Conservation (phyloP, 1,284 basidiomycete genomes). For the Fomitopsis schrenkii region DNA sequence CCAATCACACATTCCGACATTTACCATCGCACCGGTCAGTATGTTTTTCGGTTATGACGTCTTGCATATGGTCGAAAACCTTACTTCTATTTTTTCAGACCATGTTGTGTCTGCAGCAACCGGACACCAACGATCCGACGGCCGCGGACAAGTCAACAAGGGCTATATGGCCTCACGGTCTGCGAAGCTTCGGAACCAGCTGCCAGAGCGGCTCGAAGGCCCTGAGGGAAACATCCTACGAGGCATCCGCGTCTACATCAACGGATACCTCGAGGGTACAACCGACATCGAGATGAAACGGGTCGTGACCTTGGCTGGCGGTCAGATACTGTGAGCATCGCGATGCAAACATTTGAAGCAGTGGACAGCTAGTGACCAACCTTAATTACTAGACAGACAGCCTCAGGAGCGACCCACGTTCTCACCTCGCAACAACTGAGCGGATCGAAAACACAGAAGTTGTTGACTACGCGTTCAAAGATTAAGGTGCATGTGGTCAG, state of each 20-base stretch:
- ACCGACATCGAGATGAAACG: conserved; percentile 75
- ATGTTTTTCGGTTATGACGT: neutral
- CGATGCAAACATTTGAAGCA: neutral
- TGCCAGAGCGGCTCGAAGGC: conserved; percentile 17
- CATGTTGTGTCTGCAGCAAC: conserved; percentile 54
- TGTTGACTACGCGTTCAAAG: conserved; percentile 46
- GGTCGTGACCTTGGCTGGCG: conserved; percentile 54
- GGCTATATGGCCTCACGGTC: conserved; percentile 42
- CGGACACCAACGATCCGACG: conserved; percentile 66
- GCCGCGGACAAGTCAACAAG: conserved; percentile 29
- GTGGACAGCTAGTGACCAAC: neutral
- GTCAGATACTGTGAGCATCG: conserved; percentile 41
- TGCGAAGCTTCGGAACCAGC: conserved; percentile 49
- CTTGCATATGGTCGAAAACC: neutral
- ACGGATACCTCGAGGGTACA: conserved; percentile 61
- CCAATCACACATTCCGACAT: conserved; percentile 72
- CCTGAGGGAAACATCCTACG: conserved; percentile 33
- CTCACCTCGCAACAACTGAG: conserved; percentile 65
- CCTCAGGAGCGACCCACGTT: conserved; percentile 66
- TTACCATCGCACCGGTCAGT: conserved; percentile 51
- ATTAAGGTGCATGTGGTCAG: conserved; percentile 52
- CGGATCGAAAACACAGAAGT: conserved; percentile 59
- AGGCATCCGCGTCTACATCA: conserved; percentile 51
- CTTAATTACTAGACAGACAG: conserved; percentile 35
- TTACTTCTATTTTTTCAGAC: conserved; percentile 33